Percentiles rank a stretch among this genome's conserved stretches.
Conservation (phyloP, 2,329 filamentous ascomycete species). For the Venturia asperata region DNA sequence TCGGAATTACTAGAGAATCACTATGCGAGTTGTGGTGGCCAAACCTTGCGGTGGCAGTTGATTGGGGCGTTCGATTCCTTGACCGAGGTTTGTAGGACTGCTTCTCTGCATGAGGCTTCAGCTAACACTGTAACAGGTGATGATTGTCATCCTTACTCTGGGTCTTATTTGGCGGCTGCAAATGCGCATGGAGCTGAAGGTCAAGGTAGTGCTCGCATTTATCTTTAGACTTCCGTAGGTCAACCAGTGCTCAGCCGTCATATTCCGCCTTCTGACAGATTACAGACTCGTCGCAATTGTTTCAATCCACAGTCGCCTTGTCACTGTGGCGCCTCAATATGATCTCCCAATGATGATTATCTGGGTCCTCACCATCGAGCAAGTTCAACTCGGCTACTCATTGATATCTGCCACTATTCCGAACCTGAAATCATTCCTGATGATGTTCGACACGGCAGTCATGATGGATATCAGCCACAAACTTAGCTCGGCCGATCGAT, state of each 20-base stretch:
- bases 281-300: conserved; percentile 23
- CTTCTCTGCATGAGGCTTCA: background rate
- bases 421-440: conserved; percentile 27
- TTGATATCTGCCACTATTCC: conserved; percentile 28
- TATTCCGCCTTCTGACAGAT: conserved; percentile 7
- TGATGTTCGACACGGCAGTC: conserved; percentile 20
- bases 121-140: background rate
- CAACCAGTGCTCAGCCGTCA: background rate
- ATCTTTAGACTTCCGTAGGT: conserved; percentile 20
- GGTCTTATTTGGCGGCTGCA: conserved; percentile 19
- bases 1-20: conserved; percentile 12
- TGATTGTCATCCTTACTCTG: conserved; percentile 16
- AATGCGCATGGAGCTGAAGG: conserved; percentile 19
- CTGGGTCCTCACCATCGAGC: conserved; percentile 24
- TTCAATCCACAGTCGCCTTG: conserved; percentile 22
- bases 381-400: conserved; percentile 25
- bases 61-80: conserved; percentile 19
- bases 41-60: conserved; percentile 19
- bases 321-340: background rate
- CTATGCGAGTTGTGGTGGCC: conserved; percentile 14
- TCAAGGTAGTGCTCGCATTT: conserved; percentile 20
- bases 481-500: conserved; percentile 1
- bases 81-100: conserved; percentile 18
- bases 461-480: conserved; percentile 20
- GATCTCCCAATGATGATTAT: conserved; percentile 21